Evolutionary conservation across 495 filamentous ascomycete species (phyloP).

Genomic region (Hypoxylon lienhwacheense): DNA sequence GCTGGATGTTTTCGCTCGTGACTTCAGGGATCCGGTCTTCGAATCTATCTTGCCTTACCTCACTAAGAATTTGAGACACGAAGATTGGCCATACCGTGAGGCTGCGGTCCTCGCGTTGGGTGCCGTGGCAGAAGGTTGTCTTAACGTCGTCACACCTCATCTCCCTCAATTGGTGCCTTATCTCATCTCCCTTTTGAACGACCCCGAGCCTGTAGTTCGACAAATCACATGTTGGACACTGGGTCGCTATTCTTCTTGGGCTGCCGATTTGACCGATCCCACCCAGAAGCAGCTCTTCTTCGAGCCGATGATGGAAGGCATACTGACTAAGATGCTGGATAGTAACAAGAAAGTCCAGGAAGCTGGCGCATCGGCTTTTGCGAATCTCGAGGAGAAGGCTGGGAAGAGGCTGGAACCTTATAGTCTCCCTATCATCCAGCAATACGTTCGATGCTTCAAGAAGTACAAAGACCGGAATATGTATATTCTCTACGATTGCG

Average conservation of each 20-base stretch:
- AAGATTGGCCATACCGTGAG: slow-evolving; percentile 90
- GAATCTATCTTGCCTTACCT: slow-evolving; percentile 89
- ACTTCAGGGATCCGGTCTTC: slow-evolving; percentile 87
- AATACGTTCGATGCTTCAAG: slow-evolving; percentile 88
- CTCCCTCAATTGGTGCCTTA: slow-evolving; percentile 90
- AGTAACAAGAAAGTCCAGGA: slow-evolving; percentile 98
- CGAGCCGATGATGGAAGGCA: slow-evolving; percentile 96
- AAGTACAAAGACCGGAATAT: slow-evolving; percentile 99
- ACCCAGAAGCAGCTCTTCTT: slow-evolving; percentile 75
- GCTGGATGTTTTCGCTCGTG: slow-evolving; percentile 87
- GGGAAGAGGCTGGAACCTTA: slow-evolving; percentile 77
- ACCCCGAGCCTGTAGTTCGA: slow-evolving; percentile 87
- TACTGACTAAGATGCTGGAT: slow-evolving; percentile 91
- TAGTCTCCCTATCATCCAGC: slow-evolving; percentile 84
- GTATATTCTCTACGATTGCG: slow-evolving; percentile 98
- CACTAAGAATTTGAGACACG: slow-evolving; percentile 82
- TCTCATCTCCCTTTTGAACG: slow-evolving; percentile 81
- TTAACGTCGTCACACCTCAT: slow-evolving; percentile 85
- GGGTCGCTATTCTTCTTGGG: slow-evolving; percentile 92
- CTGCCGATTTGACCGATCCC: slow-evolving; percentile 69
- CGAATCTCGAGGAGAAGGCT: slow-evolving; percentile 92
- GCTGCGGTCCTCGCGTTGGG: slow-evolving; percentile 93
- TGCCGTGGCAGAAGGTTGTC: slow-evolving; percentile 93
- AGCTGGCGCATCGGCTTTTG: slow-evolving; percentile 93
- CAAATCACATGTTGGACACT: slow-evolving; percentile 99